These are phyloP conservation scores for Colletotrichum karsti DNA, from an alignment of 2,329 filamentous ascomycete species.

Conservation along the genomic window DNA sequence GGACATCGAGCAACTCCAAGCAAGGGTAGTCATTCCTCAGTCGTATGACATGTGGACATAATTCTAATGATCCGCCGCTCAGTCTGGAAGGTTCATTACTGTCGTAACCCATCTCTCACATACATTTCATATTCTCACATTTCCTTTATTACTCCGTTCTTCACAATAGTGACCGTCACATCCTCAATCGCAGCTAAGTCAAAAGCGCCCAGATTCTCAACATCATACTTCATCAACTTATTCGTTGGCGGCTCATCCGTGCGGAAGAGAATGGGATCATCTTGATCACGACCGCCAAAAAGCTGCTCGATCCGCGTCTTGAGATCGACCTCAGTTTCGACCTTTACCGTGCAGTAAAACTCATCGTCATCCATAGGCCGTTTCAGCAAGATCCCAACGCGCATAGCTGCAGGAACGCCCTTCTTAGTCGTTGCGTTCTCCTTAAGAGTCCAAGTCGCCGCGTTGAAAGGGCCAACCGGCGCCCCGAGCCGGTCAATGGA, in stretches of 20 bases:
- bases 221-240: constrained; percentile 29
- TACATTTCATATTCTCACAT: background rate
- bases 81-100: too few species aligned
- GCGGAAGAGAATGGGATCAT: constrained; percentile 32
- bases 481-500: constrained; percentile 30
- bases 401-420: constrained; percentile 33
- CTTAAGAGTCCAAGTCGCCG: constrained; percentile 35
- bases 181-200: constrained; percentile 28
- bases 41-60: background rate
- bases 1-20: background rate
- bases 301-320: constrained; percentile 35
- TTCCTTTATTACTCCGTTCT: background rate
- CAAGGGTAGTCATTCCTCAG: too few species aligned
- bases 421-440: constrained; percentile 34
- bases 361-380: constrained; percentile 34
- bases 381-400: constrained; percentile 34
- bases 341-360: constrained; percentile 38
- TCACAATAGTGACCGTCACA: constrained; percentile 6
- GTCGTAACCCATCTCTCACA: too few species aligned
- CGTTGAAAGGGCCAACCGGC: constrained; percentile 30
- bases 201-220: constrained; percentile 19
- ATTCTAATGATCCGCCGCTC: too few species aligned
- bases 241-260: constrained; percentile 27
- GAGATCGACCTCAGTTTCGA: constrained; percentile 38
- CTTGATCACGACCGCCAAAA: constrained; percentile 31